phyloP scores from a whole-genome alignment of 2,329 filamentous ascomycete genomes.

The Orbilia javanica region DNA sequence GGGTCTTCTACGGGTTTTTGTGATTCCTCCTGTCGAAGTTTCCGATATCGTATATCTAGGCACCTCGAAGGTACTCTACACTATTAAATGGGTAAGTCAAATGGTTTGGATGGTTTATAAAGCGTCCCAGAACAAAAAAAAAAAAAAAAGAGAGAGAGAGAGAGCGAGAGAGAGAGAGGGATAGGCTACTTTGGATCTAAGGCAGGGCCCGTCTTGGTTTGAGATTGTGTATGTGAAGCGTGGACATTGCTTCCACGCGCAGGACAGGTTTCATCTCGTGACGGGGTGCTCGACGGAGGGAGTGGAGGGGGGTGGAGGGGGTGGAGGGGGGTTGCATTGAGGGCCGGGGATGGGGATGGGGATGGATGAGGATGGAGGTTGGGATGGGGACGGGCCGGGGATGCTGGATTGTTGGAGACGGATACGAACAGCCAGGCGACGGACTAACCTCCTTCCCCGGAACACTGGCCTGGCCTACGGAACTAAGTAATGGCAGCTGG shows the following conservation, averaged over 20 bases:
- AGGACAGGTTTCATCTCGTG: neutral
- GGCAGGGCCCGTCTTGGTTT: neutral
- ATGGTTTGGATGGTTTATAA: no score
- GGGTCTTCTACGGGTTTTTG: neutral
- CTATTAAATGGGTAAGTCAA: no score
- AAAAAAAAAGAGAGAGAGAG: no score
- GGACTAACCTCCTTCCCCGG: constrained; percentile 27
- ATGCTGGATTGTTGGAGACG: constrained; percentile 30
- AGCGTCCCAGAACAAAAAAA: no score
- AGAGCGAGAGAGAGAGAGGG: no score
- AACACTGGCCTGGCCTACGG: constrained; percentile 21
- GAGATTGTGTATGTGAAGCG: neutral
- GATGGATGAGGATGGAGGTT: constrained; percentile 38
- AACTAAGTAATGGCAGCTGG: constrained; percentile 29
- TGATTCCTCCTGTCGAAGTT: neutral
- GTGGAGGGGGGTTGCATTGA: neutral
- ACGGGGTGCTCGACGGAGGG: neutral
- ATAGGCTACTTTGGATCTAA: neutral
- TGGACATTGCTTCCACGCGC: neutral
- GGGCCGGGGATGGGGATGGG: no score
- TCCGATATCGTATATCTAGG: no score
- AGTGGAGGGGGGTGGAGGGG: neutral
- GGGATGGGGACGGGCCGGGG: constrained; percentile 31
- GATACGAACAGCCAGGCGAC: constrained; percentile 30
- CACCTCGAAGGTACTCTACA: neutral